A percentile compares a stretch with the other conserved stretches of the same genome.
Conservation (phyloP, 2,329 filamentous ascomycete genomes). For the Calonectria naviculata region DNA sequence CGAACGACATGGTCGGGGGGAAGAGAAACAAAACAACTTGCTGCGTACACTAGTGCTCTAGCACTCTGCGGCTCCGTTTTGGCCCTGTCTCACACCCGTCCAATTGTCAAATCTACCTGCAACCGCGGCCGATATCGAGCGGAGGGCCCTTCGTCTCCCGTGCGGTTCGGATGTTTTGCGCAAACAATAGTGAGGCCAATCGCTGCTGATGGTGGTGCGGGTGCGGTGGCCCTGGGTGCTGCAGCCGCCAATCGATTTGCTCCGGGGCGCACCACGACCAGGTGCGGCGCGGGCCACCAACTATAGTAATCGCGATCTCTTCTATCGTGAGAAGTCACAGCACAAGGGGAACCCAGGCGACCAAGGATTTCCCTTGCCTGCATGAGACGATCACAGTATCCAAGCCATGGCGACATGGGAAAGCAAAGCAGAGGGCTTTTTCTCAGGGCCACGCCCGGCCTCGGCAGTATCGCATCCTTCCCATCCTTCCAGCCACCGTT, state of each 20-base stretch:
- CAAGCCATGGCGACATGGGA: slow-evolving; percentile 6
- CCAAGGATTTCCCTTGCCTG: not conserved
- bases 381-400: slow-evolving; percentile 15
- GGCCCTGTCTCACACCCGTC: slow-evolving; percentile 3
- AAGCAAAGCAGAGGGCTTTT: not conserved
- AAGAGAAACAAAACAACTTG: not conserved
- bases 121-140: not conserved
- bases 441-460: not conserved
- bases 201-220: not conserved
- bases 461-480: not conserved
- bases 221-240: not conserved
- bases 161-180: not conserved
- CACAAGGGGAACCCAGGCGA: not conserved
- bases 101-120: slow-evolving; percentile 1
- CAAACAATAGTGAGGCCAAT: not conserved
- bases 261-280: not conserved
- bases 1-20: not conserved
- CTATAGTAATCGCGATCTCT: not conserved
- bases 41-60: not conserved
- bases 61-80: not conserved
- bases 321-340: not conserved
- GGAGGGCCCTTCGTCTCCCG: not conserved
- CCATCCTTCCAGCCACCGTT: slow-evolving; percentile 18
- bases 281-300: not conserved
- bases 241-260: not conserved